Evolutionary conservation across 1,284 basidiomycete genomes (phyloP), one percentile per base, ranked within the genome.

Genomic region (Moesziomyces sp.): DNA sequence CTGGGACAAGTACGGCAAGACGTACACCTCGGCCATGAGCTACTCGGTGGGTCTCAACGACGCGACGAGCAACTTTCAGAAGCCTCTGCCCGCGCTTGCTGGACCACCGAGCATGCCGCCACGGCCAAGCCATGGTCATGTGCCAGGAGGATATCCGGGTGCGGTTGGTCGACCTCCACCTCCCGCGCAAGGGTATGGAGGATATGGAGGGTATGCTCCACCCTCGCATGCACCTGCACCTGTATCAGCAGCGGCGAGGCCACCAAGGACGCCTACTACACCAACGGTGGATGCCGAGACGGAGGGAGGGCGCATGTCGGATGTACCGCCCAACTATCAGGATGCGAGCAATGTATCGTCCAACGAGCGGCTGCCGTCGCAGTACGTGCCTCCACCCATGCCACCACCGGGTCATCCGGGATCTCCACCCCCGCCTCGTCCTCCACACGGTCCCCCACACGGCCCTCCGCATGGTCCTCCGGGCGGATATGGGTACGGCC

Each of bases 1-100:
- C 43, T 75, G 72, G 72, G 72, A 75, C 55, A 63, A 64, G 58
- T 75, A 75, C 42, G 74, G 74, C 18, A 72, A 74, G 38, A 61
- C 52, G 24, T 77, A 63, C 38, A 63, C 60, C 3, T 44, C 51
- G 4, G 74, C 74, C 3, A 59, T 77, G 65, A 61, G 58, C n/a
- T 77, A 77, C 28, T 62, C 66, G 21, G 56, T 52, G 0, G 74
- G 72, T 19, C 34, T 75, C 40, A 67, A 67, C 34, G 52, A 58
- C 1, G 48, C 52, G 5, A 58, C 58, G 3, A 46, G 18, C 16
- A 47, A 43, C 11, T 56, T 75, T n/a, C 72, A 75, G 54, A 71
- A 61, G 48, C 72, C 72, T 11, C 35, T 75, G 46, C 72, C 72
- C 19, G 46, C 56, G 18, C 23, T 65, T 1, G 30, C 34, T 35